These are phyloP conservation scores for Acacia concinna DNA, from an alignment of 331 rosid genomes.

Conservation along the genomic window DNA sequence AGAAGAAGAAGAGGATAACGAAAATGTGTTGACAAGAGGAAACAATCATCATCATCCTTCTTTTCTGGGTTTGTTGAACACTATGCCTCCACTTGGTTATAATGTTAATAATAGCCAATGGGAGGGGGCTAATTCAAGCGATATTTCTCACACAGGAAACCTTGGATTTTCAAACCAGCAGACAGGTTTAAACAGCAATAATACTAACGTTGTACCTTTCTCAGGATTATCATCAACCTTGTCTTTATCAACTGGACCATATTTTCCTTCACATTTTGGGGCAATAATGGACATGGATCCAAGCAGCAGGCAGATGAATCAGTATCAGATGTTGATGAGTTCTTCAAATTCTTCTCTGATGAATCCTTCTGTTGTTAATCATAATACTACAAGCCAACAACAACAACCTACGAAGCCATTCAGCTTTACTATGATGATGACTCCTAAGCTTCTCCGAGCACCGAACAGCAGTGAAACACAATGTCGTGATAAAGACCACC, in stretches of 20 bases:
- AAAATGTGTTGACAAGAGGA: constrained; percentile 6
- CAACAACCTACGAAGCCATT: constrained; percentile 40
- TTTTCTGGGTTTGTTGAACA: constrained; percentile 32
- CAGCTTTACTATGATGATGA: constrained; percentile 55
- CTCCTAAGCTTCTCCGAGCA: constrained; percentile 2
- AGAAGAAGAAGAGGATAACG: constrained; percentile 14
- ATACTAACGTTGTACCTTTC: constrained; percentile 39
- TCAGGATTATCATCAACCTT: constrained; percentile 58
- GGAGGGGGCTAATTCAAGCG: constrained; percentile 49
- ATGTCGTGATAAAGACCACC: constrained; percentile 44
- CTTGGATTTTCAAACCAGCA: constrained; percentile 29
- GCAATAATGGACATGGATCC: constrained; percentile 53
- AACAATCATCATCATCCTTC: constrained; percentile 40
- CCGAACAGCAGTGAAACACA: constrained; percentile 37
- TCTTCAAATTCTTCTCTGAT: constrained; percentile 35
- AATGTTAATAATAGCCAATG: constrained; percentile 41
- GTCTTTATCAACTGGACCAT: constrained; percentile 48
- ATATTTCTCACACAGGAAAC: neutral
- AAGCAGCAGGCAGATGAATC: constrained; percentile 47
- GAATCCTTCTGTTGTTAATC: constrained; percentile 16
- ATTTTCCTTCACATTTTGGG: constrained; percentile 44
- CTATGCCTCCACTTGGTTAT: constrained; percentile 23
- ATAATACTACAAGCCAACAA: constrained; percentile 38
- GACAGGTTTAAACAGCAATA: constrained; percentile 39
- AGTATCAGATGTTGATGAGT: constrained; percentile 51